phyloP scores from a whole-genome alignment of 139 green algal species.

The Coccomyxa sp. region DNA sequence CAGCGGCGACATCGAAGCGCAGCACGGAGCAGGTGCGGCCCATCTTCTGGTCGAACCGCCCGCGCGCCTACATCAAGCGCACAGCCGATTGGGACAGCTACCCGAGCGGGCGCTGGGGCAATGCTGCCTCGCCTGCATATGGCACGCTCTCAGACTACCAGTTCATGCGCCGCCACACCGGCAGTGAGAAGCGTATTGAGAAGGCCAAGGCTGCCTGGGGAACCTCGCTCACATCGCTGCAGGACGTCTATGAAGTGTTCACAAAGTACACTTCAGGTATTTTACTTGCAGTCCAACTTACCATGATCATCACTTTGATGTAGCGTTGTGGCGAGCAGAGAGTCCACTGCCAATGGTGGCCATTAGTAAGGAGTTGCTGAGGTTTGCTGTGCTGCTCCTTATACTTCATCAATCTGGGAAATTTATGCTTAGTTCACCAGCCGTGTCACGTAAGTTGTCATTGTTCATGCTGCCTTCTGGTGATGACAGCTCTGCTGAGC shows the following conservation, averaged over 20 bases:
- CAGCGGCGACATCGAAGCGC: conserved; percentile 29
- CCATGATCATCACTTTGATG: background rate
- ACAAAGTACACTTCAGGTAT: conserved; percentile 34
- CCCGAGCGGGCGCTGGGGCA: conserved; percentile 33
- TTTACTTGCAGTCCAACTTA: background rate
- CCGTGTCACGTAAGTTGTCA: too few species aligned
- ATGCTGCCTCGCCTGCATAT: background rate
- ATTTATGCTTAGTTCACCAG: too few species aligned
- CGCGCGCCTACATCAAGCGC: conserved; percentile 71
- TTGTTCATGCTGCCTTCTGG: too few species aligned
- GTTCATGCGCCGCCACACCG: conserved; percentile 56
- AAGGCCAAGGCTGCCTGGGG: conserved; percentile 56
- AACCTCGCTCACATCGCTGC: conserved; percentile 18
- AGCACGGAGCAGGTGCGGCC: conserved; percentile 70
- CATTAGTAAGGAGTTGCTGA: too few species aligned
- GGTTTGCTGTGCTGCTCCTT: too few species aligned
- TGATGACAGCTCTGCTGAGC: background rate
- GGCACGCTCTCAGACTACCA: conserved; percentile 55
- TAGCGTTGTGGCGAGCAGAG: background rate
- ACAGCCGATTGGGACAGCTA: conserved; percentile 68
- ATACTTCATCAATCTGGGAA: too few species aligned
- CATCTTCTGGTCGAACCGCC: conserved; percentile 78
- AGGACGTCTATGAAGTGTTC: conserved; percentile 71
- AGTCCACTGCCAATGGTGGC: too few species aligned
- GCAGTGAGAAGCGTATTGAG: conserved; percentile 44